Conservation (phyloP, 2,329 filamentous ascomycete species). For the Dactylellina leptospora region DNA sequence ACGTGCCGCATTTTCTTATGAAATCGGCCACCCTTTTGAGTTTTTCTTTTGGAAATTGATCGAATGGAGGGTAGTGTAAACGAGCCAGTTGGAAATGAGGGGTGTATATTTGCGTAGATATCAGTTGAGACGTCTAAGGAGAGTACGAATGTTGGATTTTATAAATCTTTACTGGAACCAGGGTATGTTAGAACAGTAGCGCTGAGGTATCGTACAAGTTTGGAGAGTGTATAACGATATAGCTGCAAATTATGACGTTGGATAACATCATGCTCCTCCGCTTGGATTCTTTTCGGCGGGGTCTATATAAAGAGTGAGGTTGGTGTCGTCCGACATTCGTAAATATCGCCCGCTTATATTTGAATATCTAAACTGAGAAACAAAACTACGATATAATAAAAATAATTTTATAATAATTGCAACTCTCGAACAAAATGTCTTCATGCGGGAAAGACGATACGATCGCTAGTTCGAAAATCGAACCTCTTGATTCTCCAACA, state of each 20-base stretch:
- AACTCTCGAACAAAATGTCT: slow-evolving; percentile 1
- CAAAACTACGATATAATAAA: not conserved
- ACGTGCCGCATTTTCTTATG: not conserved
- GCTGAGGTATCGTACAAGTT: no score
- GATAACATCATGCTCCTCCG: not conserved
- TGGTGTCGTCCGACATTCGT: not conserved
- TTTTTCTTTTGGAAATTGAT: not conserved
- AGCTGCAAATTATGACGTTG: not conserved
- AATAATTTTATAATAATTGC: not conserved
- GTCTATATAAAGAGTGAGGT: not conserved
- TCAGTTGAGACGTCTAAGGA: no score
- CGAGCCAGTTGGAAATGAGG: not conserved
- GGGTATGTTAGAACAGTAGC: no score
- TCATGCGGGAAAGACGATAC: slow-evolving; percentile 39
- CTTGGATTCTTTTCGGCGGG: no score
- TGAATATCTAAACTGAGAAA: not conserved
- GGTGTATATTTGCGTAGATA: no score
- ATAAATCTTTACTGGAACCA: no score
- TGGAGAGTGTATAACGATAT: no score
- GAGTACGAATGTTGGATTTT: no score
- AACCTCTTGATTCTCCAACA: slow-evolving; percentile 28
- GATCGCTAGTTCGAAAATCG: slow-evolving; percentile 39
- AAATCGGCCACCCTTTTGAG: not conserved
- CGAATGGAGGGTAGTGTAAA: slow-evolving; percentile 13
- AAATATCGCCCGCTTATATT: not conserved